These are phyloP conservation scores for Saccharomycopsis schoenii DNA, from an alignment of 805 yeast genomes.

Conservation along the genomic window DNA sequence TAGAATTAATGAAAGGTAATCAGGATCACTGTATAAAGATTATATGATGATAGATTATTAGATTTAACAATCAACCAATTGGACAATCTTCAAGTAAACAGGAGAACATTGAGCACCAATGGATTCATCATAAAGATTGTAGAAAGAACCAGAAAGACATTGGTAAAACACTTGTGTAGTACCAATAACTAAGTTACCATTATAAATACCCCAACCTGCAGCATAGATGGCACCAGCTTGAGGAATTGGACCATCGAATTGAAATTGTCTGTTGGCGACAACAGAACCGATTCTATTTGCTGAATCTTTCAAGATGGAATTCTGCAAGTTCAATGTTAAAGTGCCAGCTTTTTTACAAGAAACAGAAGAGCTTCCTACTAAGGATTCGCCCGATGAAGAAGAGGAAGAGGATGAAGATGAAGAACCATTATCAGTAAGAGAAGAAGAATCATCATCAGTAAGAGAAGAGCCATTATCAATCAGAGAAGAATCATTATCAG, in stretches of 20 bases:
- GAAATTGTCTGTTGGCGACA: slow-evolving; percentile 55
- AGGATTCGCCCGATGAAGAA: slow-evolving; percentile 19
- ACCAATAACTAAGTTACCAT: slow-evolving; percentile 40
- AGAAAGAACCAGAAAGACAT: slow-evolving; percentile 47
- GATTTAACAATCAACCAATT: slow-evolving; percentile 43
- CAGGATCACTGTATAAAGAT: too few relatives aligned
- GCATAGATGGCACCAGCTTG: slow-evolving; percentile 46
- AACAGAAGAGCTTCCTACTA: slow-evolving; percentile 15
- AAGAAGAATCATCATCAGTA: slow-evolving; percentile 16
- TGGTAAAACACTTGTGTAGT: slow-evolving; percentile 38
- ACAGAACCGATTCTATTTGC: slow-evolving; percentile 46
- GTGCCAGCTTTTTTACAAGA: slow-evolving; percentile 30
- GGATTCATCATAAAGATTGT: slow-evolving; percentile 63
- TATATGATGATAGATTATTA: not conserved
- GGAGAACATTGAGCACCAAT: slow-evolving; percentile 54
- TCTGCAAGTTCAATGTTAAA: slow-evolving; percentile 38
- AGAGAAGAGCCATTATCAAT: too few relatives aligned
- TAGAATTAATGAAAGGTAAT: not conserved
- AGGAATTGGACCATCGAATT: slow-evolving; percentile 56
- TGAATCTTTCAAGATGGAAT: slow-evolving; percentile 35
- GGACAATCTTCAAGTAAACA: slow-evolving; percentile 51
- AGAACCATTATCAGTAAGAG: slow-evolving; percentile 24
- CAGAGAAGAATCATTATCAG: slow-evolving; percentile 11
- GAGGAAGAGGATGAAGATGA: slow-evolving; percentile 23
- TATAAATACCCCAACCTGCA: slow-evolving; percentile 33